phyloP scores from a whole-genome alignment of 148 eudicot genomes.

The Euryodendron excelsum region DNA sequence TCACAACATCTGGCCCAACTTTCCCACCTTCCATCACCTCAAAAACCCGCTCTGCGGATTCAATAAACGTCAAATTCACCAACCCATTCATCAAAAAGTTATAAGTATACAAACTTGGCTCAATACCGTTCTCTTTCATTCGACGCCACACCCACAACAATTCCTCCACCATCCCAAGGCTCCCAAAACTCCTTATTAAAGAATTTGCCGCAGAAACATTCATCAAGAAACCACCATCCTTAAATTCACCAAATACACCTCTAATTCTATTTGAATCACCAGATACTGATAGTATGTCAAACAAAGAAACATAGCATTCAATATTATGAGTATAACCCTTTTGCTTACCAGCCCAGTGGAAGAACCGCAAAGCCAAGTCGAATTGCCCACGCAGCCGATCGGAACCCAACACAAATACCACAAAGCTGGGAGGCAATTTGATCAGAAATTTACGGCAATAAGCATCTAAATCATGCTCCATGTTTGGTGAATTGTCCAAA shows the following conservation, averaged over 20 bases:
- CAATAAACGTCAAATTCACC: slow-evolving; percentile 58
- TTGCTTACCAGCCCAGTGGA: slow-evolving; percentile 86
- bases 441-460: slow-evolving; percentile 65
- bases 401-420: slow-evolving; percentile 50
- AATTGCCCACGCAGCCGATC: slow-evolving; percentile 34
- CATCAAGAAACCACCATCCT: slow-evolving; percentile 49
- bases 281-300: slow-evolving; percentile 45
- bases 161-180: slow-evolving; percentile 87
- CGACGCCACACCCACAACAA: slow-evolving; percentile 86
- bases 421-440: slow-evolving; percentile 74
- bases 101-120: slow-evolving; percentile 75
- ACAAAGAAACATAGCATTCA: slow-evolving; percentile 72
- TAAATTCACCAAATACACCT: slow-evolving; percentile 51
- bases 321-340: slow-evolving; percentile 59
- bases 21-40: slow-evolving; percentile 82
- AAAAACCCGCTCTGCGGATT: slow-evolving; percentile 82
- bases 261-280: slow-evolving; percentile 56
- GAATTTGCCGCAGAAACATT: slow-evolving; percentile 55
- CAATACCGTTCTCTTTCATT: slow-evolving; percentile 79
- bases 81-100: slow-evolving; percentile 83
- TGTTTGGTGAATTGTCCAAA: slow-evolving; percentile 46
- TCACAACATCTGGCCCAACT: slow-evolving; percentile 71
- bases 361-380: slow-evolving; percentile 62
- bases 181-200: slow-evolving; percentile 82
- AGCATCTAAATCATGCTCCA: slow-evolving; percentile 53